Evolutionary conservation across 2,329 filamentous ascomycete species (phyloP).

Genomic region (Geosmithia putterillii): DNA sequence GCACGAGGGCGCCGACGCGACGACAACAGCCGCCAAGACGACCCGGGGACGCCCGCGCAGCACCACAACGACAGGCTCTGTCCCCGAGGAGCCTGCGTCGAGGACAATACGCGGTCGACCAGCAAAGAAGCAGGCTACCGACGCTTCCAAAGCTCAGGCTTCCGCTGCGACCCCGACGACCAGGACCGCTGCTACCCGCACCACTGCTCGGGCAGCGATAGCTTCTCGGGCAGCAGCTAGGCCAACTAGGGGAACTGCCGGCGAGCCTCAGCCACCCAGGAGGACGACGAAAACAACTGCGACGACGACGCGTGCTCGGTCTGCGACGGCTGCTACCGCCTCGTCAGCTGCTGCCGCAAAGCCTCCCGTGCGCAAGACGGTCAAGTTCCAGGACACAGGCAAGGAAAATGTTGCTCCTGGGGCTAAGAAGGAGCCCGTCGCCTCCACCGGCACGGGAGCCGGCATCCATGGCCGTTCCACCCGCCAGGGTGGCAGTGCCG

Average conservation of each 20-base stretch:
- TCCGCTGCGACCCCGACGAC: constrained; percentile 8
- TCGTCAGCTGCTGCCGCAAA: constrained; percentile 21
- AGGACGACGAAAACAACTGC: constrained; percentile 14
- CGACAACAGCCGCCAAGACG: not conserved
- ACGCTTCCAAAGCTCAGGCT: constrained; percentile 10
- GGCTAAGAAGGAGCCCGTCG: constrained; percentile 20
- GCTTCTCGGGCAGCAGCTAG: constrained; percentile 11
- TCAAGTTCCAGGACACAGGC: constrained; percentile 52
- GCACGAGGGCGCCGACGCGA: constrained; percentile 8
- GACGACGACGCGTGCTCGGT: constrained; percentile 15
- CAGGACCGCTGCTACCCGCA: constrained; percentile 21
- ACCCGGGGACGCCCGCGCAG: constrained; percentile 30
- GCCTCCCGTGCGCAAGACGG: constrained; percentile 43
- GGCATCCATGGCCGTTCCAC: constrained; percentile 30
- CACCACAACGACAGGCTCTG: constrained; percentile 1
- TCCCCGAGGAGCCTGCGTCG: constrained; percentile 2
- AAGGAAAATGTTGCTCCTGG: constrained; percentile 48
- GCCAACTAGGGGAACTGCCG: constrained; percentile 24
- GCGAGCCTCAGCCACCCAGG: constrained; percentile 10
- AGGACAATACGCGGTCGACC: constrained; percentile 12
- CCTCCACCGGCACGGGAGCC: constrained; percentile 2
- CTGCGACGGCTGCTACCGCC: constrained; percentile 16
- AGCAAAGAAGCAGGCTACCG: constrained; percentile 13
- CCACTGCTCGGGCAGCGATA: too few relatives aligned
- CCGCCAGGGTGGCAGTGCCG: constrained; percentile 19